Conservation (phyloP, 768 basidiomycete species). For the Infundibulicybe gibba region DNA sequence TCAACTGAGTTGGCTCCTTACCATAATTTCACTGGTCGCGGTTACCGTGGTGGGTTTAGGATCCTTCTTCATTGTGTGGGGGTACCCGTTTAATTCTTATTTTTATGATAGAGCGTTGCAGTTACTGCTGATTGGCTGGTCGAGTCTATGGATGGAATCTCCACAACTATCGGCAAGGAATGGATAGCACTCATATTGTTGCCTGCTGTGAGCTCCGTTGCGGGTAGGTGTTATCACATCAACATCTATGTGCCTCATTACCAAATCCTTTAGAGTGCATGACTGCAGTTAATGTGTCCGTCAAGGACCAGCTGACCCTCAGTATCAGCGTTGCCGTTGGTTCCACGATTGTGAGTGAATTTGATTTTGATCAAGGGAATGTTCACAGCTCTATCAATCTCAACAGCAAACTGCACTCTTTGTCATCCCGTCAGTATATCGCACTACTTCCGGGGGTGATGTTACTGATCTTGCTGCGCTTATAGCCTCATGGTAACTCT, state of each 20-base stretch:
- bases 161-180: slow-evolving; percentile 69
- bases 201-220: slow-evolving; percentile 78
- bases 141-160: slow-evolving; percentile 78
- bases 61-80: neutral
- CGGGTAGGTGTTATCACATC: slow-evolving; percentile 39
- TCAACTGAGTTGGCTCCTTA: slow-evolving; percentile 55
- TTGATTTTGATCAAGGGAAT: neutral
- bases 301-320: slow-evolving; percentile 85
- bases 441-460: neutral
- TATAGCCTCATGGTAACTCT: slow-evolving; percentile 67
- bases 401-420: slow-evolving; percentile 78
- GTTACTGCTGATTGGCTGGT: slow-evolving; percentile 70
- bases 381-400: neutral
- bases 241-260: too few species aligned
- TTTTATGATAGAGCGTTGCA: slow-evolving; percentile 40
- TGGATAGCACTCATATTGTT: slow-evolving; percentile 89
- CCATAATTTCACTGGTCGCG: slow-evolving; percentile 45
- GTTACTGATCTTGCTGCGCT: neutral
- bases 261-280: slow-evolving; percentile 61
- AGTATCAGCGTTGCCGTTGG: slow-evolving; percentile 90
- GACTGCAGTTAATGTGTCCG: slow-evolving; percentile 87
- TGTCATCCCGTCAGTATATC: slow-evolving; percentile 67
- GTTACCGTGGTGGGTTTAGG: slow-evolving; percentile 59
- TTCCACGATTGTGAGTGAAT: slow-evolving; percentile 65
- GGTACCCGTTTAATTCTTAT: neutral